Percentiles rank a stretch among this genome's conserved stretches.
Conservation (phyloP, 2,329 filamentous ascomycete genomes). For the Trichoderma oligosporum region DNA sequence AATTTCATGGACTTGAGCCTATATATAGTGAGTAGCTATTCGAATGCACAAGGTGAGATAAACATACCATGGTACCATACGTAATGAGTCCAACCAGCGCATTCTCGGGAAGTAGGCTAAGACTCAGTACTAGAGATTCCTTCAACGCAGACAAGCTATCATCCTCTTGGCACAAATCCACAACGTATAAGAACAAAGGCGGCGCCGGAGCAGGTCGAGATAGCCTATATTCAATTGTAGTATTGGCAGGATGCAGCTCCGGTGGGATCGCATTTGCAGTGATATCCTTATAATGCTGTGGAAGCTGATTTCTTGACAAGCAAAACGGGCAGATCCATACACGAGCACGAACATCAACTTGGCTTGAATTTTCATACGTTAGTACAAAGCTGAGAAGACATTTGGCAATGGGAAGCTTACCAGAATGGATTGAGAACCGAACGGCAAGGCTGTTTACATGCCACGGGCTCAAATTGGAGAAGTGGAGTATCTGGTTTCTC, state of each 20-base stretch:
- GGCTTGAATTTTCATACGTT: constrained; percentile 44
- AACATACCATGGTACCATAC: constrained; percentile 82
- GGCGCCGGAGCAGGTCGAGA: constrained; percentile 78
- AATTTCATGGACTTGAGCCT: constrained; percentile 95
- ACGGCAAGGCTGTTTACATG: constrained; percentile 92
- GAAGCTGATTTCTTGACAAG: constrained; percentile 75
- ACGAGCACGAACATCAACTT: constrained; percentile 77
- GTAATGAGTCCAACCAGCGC: constrained; percentile 80
- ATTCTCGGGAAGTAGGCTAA: constrained; percentile 76
- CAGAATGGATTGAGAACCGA: constrained; percentile 97
- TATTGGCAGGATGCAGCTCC: constrained; percentile 76
- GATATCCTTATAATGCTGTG: constrained; percentile 86
- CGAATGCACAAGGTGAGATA: not conserved
- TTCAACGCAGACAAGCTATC: constrained; percentile 79
- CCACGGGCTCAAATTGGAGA: constrained; percentile 92
- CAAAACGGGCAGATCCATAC: constrained; percentile 91
- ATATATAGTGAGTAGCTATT: constrained; percentile 23
- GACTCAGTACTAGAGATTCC: constrained; percentile 81
- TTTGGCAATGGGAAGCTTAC: constrained; percentile 46
- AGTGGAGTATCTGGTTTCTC: constrained; percentile 87
- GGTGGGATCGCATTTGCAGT: constrained; percentile 77
- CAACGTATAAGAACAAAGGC: constrained; percentile 82
- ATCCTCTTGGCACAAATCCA: constrained; percentile 85
- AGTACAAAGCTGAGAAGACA: not conserved
- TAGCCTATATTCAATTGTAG: constrained; percentile 85